A percentile compares a stretch with the other conserved stretches of the same genome.
These are phyloP conservation scores for Cystobasidium onofrii DNA, from an alignment of 768 basidiomycete species.

Conservation along the genomic window DNA sequence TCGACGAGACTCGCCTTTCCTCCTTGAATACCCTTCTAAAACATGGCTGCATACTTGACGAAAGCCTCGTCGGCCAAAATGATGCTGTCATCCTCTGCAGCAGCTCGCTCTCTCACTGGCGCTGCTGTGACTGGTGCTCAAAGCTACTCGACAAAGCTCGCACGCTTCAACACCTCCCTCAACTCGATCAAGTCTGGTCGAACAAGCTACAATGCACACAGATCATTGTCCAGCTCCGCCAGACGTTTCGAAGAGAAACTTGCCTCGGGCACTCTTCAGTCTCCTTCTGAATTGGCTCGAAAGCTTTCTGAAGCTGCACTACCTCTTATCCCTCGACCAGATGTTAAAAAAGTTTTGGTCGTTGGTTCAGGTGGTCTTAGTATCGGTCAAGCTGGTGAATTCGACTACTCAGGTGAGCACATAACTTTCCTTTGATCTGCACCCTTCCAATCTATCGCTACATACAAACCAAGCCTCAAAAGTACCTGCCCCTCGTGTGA, in stretches of 20 bases:
- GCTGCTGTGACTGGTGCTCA: not conserved
- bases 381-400: slow-evolving; percentile 98
- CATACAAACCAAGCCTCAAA: too few species aligned
- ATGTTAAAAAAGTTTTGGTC: slow-evolving; percentile 89
- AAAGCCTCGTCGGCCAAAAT: not conserved
- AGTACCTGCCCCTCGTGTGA: not conserved
- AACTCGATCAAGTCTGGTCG: not conserved
- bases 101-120: not conserved
- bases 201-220: not conserved
- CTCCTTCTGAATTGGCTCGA: slow-evolving; percentile 87
- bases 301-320: slow-evolving; percentile 88
- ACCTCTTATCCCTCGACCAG: slow-evolving; percentile 78
- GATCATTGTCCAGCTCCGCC: slow-evolving; percentile 2
- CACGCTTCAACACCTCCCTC: not conserved
- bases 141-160: not conserved
- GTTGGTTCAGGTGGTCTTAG: slow-evolving; percentile 92
- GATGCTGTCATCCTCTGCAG: not conserved
- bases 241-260: not conserved
- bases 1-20: not conserved
- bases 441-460: not conserved
- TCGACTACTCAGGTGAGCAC: slow-evolving; percentile 77
- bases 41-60: not conserved
- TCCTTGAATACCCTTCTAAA: not conserved
- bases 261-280: slow-evolving; percentile 44
- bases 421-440: not conserved